These are phyloP conservation scores for Lachancea dasiensis DNA, from an alignment of 805 yeast genomes.

Conservation along the genomic window DNA sequence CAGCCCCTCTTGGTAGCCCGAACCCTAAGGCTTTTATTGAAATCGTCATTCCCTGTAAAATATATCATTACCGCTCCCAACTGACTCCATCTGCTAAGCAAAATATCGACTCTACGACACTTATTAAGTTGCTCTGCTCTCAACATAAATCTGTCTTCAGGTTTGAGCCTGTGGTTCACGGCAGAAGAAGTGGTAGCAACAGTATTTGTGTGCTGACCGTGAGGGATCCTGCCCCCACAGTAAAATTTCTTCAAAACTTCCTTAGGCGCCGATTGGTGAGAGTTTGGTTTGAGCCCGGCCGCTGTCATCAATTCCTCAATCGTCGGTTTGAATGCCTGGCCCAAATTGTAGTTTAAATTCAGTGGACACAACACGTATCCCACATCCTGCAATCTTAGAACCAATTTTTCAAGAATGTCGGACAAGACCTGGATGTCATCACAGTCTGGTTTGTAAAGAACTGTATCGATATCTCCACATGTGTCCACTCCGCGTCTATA, in stretches of 20 bases:
- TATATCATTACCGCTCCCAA: slow-evolving; percentile 31
- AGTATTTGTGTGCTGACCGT: no score
- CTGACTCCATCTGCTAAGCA: slow-evolving; percentile 28
- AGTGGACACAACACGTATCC: slow-evolving; percentile 26
- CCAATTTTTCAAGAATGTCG: slow-evolving; percentile 18
- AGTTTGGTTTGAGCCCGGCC: neutral
- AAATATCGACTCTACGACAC: slow-evolving; percentile 31
- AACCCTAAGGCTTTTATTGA: slow-evolving; percentile 27
- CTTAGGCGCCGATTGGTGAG: neutral
- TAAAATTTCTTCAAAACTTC: slow-evolving; percentile 10
- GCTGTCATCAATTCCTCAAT: slow-evolving; percentile 1
- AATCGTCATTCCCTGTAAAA: slow-evolving; percentile 30
- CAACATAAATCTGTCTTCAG: slow-evolving; percentile 4
- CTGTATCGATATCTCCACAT: slow-evolving; percentile 31
- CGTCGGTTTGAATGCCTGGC: slow-evolving; percentile 3
- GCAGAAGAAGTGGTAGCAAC: no score
- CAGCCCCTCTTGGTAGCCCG: slow-evolving; percentile 24
- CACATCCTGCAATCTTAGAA: slow-evolving; percentile 13
- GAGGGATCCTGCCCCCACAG: slow-evolving; percentile 8
- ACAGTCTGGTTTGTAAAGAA: slow-evolving; percentile 24
- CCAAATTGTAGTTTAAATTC: slow-evolving; percentile 8
- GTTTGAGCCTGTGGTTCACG: slow-evolving; percentile 1
- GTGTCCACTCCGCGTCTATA: slow-evolving; percentile 21
- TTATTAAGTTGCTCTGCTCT: slow-evolving; percentile 6
- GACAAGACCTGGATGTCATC: slow-evolving; percentile 21